phyloP scores from a whole-genome alignment of 2,329 filamentous ascomycete species.

The Arthrobotrys pseudoclavata region DNA sequence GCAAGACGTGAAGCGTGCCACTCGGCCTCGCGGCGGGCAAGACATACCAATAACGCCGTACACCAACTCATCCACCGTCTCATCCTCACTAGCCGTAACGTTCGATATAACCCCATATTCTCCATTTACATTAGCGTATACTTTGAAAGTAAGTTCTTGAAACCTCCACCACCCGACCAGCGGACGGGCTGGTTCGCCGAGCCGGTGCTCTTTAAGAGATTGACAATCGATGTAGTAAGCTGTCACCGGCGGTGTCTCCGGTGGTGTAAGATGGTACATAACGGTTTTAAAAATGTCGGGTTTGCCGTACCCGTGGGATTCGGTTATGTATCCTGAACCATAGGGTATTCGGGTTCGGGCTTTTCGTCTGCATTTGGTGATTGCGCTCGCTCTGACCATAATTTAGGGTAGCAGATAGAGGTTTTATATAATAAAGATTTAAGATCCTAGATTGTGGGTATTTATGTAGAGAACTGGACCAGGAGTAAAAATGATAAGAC shows the following conservation, averaged over 20 bases:
- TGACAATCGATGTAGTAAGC: slow-evolving; percentile 6
- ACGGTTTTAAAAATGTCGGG: slow-evolving; percentile 1
- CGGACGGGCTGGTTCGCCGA: background rate
- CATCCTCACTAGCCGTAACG: background rate
- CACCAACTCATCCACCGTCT: background rate
- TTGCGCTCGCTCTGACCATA: background rate
- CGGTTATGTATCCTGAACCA: slow-evolving; percentile 2
- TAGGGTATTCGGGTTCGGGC: background rate
- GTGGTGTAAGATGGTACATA: background rate
- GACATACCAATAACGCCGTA: slow-evolving; percentile 1
- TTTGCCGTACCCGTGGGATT: background rate
- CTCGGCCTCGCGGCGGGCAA: no score
- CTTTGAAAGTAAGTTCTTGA: background rate
- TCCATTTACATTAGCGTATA: background rate
- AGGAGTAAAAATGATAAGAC: background rate
- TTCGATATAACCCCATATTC: background rate
- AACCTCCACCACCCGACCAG: background rate
- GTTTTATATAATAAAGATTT: background rate
- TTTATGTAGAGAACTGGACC: background rate
- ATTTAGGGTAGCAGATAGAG: background rate
- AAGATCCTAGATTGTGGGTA: background rate
- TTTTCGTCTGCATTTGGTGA: background rate
- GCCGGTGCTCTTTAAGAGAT: background rate
- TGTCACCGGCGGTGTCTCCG: background rate
- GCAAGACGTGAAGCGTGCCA: no score